phyloP scores from a whole-genome alignment of 148 eudicot genomes.

The Silene uniflora region DNA sequence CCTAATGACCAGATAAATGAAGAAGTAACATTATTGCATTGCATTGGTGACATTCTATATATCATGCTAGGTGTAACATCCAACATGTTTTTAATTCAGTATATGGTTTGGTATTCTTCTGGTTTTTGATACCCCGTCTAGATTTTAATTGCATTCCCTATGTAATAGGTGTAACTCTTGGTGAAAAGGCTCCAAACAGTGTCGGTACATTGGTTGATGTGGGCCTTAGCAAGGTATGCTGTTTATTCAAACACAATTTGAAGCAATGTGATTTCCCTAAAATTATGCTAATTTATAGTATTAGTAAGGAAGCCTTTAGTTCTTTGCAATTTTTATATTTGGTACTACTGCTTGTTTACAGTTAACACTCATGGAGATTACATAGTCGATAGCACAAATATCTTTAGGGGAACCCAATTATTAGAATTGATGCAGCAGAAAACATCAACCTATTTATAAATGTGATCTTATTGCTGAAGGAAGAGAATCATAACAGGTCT shows the following conservation, averaged over 20 bases:
- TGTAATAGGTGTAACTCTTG: constrained; percentile 66
- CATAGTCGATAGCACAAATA: not conserved
- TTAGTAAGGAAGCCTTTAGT: not conserved
- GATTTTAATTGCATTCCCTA: not conserved
- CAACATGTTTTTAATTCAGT: not conserved
- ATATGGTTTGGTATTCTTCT: not conserved
- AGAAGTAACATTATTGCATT: not conserved
- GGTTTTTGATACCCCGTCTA: constrained; percentile 5
- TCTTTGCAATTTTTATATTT: not conserved
- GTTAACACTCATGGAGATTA: not conserved
- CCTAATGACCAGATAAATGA: not conserved
- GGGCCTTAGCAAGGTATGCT: constrained; percentile 78
- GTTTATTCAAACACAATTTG: constrained; percentile 1
- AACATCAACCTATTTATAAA: not conserved
- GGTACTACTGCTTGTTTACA: not conserved
- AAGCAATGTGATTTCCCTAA: not conserved
- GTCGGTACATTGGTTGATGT: constrained; percentile 76
- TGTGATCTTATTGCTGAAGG: not conserved
- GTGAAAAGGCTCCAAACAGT: constrained; percentile 47
- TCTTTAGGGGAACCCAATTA: not conserved
- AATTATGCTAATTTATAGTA: not conserved
- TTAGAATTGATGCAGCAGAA: not conserved
- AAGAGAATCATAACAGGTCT: not conserved
- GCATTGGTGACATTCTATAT: not conserved
- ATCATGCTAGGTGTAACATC: not conserved